phyloP scores from a whole-genome alignment of 2,329 filamentous ascomycete genomes.

The Cryphonectria radicalis region DNA sequence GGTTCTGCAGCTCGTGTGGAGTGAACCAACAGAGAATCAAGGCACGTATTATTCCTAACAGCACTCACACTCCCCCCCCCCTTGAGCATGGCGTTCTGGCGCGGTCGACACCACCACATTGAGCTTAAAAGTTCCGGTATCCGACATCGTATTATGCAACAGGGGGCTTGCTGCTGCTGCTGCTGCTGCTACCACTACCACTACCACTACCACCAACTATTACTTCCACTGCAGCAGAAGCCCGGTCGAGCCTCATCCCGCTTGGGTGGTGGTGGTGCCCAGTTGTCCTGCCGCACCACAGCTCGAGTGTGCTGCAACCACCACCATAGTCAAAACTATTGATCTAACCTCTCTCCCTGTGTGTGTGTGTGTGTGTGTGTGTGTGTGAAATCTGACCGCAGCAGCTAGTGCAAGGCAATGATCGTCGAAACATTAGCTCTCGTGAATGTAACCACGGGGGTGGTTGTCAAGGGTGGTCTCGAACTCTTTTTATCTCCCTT shows the following conservation, averaged over 20 bases:
- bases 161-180: neutral
- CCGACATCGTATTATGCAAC: neutral
- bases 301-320: neutral
- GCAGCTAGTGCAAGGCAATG: slow-evolving; percentile 12
- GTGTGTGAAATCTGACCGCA: neutral
- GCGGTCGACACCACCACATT: slow-evolving; percentile 2
- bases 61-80: neutral
- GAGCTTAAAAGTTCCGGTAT: neutral
- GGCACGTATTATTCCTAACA: neutral
- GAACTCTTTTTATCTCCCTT: too few relatives aligned
- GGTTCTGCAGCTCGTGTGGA: neutral
- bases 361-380: too few relatives aligned
- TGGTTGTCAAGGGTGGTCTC: neutral
- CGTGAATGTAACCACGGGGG: neutral
- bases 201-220: neutral
- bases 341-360: neutral
- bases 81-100: neutral
- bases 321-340: neutral
- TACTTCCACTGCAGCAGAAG: neutral
- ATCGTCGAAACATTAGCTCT: slow-evolving; percentile 14
- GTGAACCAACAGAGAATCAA: neutral
- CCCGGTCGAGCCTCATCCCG: slow-evolving; percentile 14
- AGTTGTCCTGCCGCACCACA: neutral
- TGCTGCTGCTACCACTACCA: neutral
- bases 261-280: neutral